These are phyloP conservation scores for Trametes versicolor DNA, from an alignment of 1,284 basidiomycete genomes.

Conservation along the genomic window DNA sequence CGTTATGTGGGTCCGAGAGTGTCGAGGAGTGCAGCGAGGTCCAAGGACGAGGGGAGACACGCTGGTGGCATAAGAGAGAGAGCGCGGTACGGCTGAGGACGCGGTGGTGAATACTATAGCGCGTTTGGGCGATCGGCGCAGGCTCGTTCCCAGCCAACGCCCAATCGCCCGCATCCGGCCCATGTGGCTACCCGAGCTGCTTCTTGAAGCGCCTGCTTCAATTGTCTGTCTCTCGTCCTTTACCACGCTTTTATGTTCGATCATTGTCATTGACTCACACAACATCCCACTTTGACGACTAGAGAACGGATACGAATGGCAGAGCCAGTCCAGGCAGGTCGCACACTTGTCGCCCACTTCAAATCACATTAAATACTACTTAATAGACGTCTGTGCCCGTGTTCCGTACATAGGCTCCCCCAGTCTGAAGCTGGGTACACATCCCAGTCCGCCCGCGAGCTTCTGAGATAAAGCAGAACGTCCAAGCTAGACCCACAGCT, in stretches of 20 bases:
- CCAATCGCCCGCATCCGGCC: slow-evolving; percentile 2
- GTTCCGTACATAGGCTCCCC: no score
- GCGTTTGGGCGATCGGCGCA: slow-evolving; percentile 13
- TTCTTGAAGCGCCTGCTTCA: not conserved
- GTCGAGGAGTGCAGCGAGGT: slow-evolving; percentile 9
- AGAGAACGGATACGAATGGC: no score
- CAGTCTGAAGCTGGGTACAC: no score
- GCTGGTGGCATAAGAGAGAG: slow-evolving; percentile 30
- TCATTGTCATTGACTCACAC: no score
- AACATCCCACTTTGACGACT: no score
- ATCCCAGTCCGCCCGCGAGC: no score
- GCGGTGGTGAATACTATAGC: slow-evolving; percentile 14
- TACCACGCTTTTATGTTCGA: slow-evolving; percentile 2
- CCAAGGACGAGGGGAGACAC: slow-evolving; percentile 11
- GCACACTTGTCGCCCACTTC: no score
- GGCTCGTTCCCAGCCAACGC: slow-evolving; percentile 28
- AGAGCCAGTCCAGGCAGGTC: no score
- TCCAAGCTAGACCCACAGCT: no score
- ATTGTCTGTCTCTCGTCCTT: slow-evolving; percentile 17
- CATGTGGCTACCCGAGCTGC: not conserved
- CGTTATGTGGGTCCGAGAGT: not conserved
- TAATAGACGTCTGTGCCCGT: no score
- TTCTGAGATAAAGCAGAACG: no score
- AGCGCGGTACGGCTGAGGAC: slow-evolving; percentile 9
- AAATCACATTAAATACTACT: no score